Evolutionary conservation across 345 rosid genomes (phyloP).

Genomic region (Eucalyptus cloeziana): DNA sequence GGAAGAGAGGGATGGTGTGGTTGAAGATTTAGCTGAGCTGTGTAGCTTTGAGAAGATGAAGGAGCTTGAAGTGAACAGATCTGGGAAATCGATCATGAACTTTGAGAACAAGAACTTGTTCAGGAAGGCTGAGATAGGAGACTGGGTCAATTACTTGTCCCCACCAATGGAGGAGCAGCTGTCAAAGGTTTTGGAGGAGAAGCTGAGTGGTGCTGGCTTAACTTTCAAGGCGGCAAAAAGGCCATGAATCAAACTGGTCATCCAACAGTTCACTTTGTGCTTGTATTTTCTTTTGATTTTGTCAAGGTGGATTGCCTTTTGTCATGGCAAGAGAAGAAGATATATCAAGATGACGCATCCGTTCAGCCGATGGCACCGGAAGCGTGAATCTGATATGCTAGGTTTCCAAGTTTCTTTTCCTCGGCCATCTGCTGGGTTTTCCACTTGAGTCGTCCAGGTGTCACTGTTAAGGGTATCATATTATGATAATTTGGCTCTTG

Average conservation of each 20-base stretch:
- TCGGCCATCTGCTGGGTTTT: background rate
- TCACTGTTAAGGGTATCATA: background rate
- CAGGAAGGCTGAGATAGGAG: constrained; percentile 17
- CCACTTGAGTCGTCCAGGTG: background rate
- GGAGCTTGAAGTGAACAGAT: constrained; percentile 7
- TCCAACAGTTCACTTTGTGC: background rate
- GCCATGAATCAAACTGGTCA: background rate
- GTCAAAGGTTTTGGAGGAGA: background rate
- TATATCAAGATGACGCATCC: background rate
- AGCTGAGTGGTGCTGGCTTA: constrained; percentile 1
- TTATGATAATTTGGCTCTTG: background rate
- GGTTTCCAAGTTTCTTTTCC: background rate
- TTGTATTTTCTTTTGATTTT: background rate
- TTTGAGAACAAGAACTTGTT: constrained; percentile 1
- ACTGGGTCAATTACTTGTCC: constrained; percentile 1
- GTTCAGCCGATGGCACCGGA: background rate
- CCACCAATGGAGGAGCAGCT: background rate
- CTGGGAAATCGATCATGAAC: background rate
- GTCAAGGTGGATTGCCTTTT: background rate
- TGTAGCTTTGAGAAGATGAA: constrained; percentile 10
- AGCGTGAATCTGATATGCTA: background rate
- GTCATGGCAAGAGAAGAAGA: background rate
- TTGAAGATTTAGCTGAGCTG: background rate
- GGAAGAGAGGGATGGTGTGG: constrained; percentile 2
- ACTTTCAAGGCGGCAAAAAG: background rate